phyloP scores from a whole-genome alignment of 768 basidiomycete genomes.

The Russula ochroleuca region DNA sequence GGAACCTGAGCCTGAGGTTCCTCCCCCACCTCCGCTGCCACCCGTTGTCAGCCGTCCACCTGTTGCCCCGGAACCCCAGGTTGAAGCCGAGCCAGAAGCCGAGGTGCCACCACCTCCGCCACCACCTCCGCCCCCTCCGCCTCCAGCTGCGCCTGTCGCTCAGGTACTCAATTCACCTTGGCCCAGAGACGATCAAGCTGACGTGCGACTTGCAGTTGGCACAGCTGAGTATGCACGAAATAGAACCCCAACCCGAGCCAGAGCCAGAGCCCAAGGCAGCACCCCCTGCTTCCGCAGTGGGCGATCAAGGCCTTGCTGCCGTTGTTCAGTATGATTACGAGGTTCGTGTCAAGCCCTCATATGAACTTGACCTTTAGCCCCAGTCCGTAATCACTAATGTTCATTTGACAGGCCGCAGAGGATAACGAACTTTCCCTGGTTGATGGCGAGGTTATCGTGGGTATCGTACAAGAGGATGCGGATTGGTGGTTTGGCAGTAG shows the following conservation, averaged over 20 bases:
- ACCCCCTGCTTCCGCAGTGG: conserved; percentile 34
- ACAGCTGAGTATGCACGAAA: conserved; percentile 22
- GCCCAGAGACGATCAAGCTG: not conserved
- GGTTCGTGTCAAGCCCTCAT: conserved; percentile 34
- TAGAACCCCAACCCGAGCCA: conserved; percentile 34
- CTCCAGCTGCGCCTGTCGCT: conserved; percentile 37
- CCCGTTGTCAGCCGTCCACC: conserved; percentile 25
- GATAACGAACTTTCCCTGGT: conserved; percentile 79
- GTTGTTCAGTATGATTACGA: conserved; percentile 81
- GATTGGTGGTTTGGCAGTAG: conserved; percentile 91
- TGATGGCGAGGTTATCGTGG: conserved; percentile 79
- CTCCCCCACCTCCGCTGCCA: conserved; percentile 36
- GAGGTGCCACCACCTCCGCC: conserved; percentile 38
- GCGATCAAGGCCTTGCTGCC: conserved; percentile 55
- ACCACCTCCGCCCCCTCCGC: conserved; percentile 45
- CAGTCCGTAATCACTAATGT: not conserved
- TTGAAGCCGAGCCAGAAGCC: conserved; percentile 36
- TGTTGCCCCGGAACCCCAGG: conserved; percentile 33
- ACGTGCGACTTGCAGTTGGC: conserved; percentile 7
- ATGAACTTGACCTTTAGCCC: not conserved
- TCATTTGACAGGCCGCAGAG: conserved; percentile 55
- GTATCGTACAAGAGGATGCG: conserved; percentile 80
- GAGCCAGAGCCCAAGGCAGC: conserved; percentile 35
- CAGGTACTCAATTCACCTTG: conserved; percentile 25
- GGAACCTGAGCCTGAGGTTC: conserved; percentile 17